These are phyloP conservation scores for Tephrocybe rancida DNA, from an alignment of 768 basidiomycete species.

Conservation along the genomic window DNA sequence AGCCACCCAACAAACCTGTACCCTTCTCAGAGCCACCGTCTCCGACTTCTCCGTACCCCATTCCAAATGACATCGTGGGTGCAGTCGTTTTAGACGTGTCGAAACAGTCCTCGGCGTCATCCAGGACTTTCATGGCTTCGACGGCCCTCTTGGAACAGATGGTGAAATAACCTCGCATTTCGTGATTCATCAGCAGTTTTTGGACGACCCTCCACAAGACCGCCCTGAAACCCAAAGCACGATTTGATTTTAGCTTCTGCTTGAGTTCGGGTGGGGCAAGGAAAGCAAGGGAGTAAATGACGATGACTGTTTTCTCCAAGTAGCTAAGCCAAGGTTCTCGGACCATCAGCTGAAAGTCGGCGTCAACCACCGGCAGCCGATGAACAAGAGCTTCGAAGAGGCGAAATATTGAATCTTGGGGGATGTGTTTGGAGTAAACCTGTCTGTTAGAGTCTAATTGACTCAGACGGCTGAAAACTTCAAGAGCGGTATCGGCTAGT, in stretches of 20 bases:
- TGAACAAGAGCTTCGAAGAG: constrained; percentile 75
- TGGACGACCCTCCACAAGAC: constrained; percentile 75
- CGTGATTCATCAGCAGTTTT: constrained; percentile 56
- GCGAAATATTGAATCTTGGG: constrained; percentile 55
- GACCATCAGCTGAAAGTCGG: constrained; percentile 68
- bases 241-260: constrained; percentile 64
- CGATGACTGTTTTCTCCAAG: constrained; percentile 76
- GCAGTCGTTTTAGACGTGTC: constrained; percentile 63
- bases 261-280: constrained; percentile 78
- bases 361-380: constrained; percentile 79
- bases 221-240: constrained; percentile 65
- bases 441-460: constrained; percentile 81
- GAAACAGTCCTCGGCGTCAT: constrained; percentile 74
- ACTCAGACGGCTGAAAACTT: constrained; percentile 79
- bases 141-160: constrained; percentile 66
- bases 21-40: constrained; percentile 70
- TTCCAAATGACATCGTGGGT: constrained; percentile 77
- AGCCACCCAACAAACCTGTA: constrained; percentile 72
- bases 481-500: constrained; percentile 76
- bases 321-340: constrained; percentile 77
- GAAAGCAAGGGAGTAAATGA: constrained; percentile 87
- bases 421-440: constrained; percentile 63
- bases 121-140: constrained; percentile 78
- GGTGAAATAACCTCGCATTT: constrained; percentile 53
- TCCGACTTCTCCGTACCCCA: constrained; percentile 79